Base-by-base conservation (phyloP, 106 monocot genomes). In the Dendrobium officinale region DNA sequence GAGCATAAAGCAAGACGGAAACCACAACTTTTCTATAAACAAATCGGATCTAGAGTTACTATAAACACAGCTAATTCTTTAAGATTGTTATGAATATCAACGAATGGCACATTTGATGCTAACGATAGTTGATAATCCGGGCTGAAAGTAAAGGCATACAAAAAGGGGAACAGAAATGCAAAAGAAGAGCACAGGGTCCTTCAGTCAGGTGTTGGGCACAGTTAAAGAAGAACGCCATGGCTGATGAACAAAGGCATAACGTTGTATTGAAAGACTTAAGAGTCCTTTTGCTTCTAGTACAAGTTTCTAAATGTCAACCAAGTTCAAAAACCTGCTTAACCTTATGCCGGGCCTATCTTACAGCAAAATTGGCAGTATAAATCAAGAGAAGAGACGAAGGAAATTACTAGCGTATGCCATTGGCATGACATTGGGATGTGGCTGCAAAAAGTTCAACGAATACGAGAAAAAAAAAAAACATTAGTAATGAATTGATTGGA, bases 351-450 rank as follows among this genome's bases (percentile, higher is more conserved):
- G 40, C 15, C 72, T 72, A 75, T 75, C 43, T 44, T 75, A 42
- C 20, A 76, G 76, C 47, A 49, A 76, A 76, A 48, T 22, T 22
- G n/a, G 20, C 22, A 15, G 47, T 45, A 26, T 27, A 49, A 44
- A 81, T 92, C 84, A 97, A 17, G 93, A 91, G 85, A 97, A 94
- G 82, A 97, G 73, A 15, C 91, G 79, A 22, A 98, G 78, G 82
- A 98, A 98, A 68, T 98, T 98, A 84, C 67, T 95, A 4, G 98
- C 95, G 78, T 95, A 98, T 8, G 98, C 98, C 98, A 98, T 98
- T 17, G 98, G 98, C 90, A 92, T 95, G 15, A 98, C 95, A 82
- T 98, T 91, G 2, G 98, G 98, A 81, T 98, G 98, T 7, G 98
- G 91, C 98, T 98, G 94, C 89, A 89, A 82, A 45, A 74, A 43